Evolutionary conservation across 495 filamentous ascomycete species (phyloP).

Genomic region (Podospora sp.): DNA sequence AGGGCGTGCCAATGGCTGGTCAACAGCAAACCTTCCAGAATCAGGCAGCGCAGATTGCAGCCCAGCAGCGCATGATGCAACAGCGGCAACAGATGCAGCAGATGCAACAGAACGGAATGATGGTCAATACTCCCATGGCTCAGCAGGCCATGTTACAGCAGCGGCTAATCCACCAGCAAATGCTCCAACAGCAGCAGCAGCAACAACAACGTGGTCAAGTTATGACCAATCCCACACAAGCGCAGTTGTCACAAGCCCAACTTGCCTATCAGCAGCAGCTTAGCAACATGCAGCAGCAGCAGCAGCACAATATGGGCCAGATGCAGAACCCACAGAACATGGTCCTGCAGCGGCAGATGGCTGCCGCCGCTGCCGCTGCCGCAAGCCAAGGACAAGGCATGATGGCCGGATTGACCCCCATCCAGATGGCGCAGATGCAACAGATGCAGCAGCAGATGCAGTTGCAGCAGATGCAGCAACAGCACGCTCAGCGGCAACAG

Average conservation of each 20-base stretch:
- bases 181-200: slow-evolving; percentile 42
- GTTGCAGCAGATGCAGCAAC: slow-evolving; percentile 35
- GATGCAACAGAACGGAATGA: slow-evolving; percentile 44
- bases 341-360: slow-evolving; percentile 35
- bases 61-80: slow-evolving; percentile 60
- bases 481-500: slow-evolving; percentile 46
- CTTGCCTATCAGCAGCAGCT: slow-evolving; percentile 40
- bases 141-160: slow-evolving; percentile 36
- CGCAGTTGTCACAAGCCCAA: slow-evolving; percentile 22
- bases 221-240: slow-evolving; percentile 17
- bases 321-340: slow-evolving; percentile 23
- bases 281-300: slow-evolving; percentile 35
- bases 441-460: slow-evolving; percentile 43
- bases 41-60: slow-evolving; percentile 46
- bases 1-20: slow-evolving; percentile 45
- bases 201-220: slow-evolving; percentile 38
- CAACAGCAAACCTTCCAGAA: slow-evolving; percentile 22
- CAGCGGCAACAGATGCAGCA: slow-evolving; percentile 43
- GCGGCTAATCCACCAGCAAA: slow-evolving; percentile 39
- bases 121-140: slow-evolving; percentile 34
- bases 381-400: slow-evolving; percentile 35
- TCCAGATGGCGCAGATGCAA: slow-evolving; percentile 33
- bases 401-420: slow-evolving; percentile 39
- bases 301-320: slow-evolving; percentile 30
- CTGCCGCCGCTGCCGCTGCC: slow-evolving; percentile 24